phyloP scores from a whole-genome alignment of 2,329 filamentous ascomycete species.

The Pseudohalonectria lignicola region DNA sequence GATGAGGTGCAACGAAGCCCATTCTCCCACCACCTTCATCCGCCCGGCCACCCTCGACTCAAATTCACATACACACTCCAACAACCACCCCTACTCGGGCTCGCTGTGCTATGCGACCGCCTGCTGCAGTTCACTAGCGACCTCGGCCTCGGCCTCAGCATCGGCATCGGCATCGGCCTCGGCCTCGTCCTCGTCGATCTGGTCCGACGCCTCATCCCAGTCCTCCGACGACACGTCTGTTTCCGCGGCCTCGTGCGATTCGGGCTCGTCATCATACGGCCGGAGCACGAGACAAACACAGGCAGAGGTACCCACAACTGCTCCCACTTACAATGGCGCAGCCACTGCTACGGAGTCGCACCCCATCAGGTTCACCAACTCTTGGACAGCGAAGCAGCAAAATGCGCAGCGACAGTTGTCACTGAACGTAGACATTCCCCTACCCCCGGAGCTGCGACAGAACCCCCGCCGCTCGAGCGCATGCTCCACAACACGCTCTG shows the following conservation, averaged over 20 bases:
- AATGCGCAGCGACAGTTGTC: no score
- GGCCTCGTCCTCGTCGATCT: slow-evolving; percentile 66
- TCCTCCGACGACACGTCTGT: slow-evolving; percentile 57
- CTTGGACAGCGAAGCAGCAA: no score
- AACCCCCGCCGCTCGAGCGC: slow-evolving; percentile 48
- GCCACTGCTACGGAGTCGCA: slow-evolving; percentile 2
- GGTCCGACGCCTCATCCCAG: slow-evolving; percentile 63
- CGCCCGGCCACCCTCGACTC: no score
- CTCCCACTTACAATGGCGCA: slow-evolving; percentile 13
- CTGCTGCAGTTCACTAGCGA: slow-evolving; percentile 45
- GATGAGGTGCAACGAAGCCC: slow-evolving; percentile 45
- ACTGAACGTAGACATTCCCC: slow-evolving; percentile 22
- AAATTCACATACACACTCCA: slow-evolving; percentile 20
- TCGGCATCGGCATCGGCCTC: slow-evolving; percentile 67
- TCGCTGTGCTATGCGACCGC: not conserved
- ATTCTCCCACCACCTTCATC: slow-evolving; percentile 40
- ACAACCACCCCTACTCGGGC: slow-evolving; percentile 46
- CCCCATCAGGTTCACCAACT: no score
- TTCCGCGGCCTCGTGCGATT: slow-evolving; percentile 36
- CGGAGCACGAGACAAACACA: no score
- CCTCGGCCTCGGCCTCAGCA: slow-evolving; percentile 65
- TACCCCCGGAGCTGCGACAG: slow-evolving; percentile 52
- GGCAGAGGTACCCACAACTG: slow-evolving; percentile 1
- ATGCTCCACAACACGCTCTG: slow-evolving; percentile 42
- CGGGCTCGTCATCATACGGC: no score